phyloP scores from a whole-genome alignment of 73 alveolate genomes.

The Paramecium octaurelia region DNA sequence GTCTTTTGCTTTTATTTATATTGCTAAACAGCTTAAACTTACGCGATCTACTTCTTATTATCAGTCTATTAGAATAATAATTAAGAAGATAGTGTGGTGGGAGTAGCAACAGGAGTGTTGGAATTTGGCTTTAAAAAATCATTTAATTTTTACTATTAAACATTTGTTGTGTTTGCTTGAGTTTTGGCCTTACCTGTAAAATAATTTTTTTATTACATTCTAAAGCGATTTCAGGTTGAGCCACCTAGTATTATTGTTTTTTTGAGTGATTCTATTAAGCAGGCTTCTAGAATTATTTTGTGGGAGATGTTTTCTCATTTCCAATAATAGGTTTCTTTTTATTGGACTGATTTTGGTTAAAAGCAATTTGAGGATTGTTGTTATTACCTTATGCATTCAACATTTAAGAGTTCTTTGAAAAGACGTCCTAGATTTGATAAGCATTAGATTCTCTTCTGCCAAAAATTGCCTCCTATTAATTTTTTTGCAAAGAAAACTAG shows the following conservation, averaged over 20 bases:
- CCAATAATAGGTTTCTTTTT: not conserved
- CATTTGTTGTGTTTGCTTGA: not conserved
- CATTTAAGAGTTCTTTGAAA: not conserved
- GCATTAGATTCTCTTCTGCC: conserved; percentile 35
- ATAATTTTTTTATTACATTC: not conserved
- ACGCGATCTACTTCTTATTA: not conserved
- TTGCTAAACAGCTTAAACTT: not conserved
- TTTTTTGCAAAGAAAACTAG: not conserved
- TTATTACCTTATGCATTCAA: not conserved
- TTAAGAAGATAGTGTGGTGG: not conserved
- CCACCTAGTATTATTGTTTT: not conserved
- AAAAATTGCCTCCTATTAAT: not conserved
- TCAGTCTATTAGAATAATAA: conserved; percentile 12
- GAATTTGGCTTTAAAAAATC: conserved; percentile 28
- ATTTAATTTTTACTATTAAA: not conserved
- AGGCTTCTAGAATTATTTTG: not conserved
- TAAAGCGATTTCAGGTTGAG: not conserved
- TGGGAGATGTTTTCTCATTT: conserved; percentile 21
- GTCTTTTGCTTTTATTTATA: not conserved
- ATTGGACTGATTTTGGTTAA: not conserved
- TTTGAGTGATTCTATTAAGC: not conserved
- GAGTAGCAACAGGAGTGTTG: conserved; percentile 42
- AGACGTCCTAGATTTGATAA: not conserved
- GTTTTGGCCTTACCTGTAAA: not conserved
- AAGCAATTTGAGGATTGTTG: not conserved